These are phyloP conservation scores for Trifolium repens DNA, from an alignment of 306 rosid species.

Conservation along the genomic window DNA sequence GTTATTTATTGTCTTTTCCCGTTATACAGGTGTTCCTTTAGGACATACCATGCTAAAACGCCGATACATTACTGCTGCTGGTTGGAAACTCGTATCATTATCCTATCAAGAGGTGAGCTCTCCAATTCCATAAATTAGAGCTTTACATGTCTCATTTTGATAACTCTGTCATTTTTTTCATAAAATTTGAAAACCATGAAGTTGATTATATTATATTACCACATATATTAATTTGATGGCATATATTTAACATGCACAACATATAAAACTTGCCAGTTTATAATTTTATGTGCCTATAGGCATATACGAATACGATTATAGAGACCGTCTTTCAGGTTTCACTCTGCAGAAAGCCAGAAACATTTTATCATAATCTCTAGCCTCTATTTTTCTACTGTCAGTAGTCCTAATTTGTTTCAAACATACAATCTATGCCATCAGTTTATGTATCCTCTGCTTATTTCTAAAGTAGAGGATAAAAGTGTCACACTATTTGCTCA, in stretches of 20 bases:
- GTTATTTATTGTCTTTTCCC: conserved; percentile 30
- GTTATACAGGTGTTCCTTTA: conserved; percentile 70
- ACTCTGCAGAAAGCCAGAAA: background rate
- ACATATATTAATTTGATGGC: conserved; percentile 8
- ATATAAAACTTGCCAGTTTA: conserved; percentile 8
- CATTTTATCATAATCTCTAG: conserved; percentile 5
- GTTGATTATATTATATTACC: background rate
- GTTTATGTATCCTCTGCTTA: background rate
- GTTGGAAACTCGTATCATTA: conserved; percentile 80
- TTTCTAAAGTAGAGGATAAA: background rate
- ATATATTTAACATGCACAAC: background rate
- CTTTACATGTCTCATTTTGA: background rate
- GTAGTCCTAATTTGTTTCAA: background rate
- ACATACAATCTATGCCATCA: background rate
- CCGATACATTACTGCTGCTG: conserved; percentile 76
- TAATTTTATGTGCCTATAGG: conserved; percentile 21
- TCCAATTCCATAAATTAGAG: conserved; percentile 13
- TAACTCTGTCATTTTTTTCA: background rate
- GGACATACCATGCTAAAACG: conserved; percentile 88
- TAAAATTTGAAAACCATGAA: conserved; percentile 4
- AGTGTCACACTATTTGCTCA: conserved; percentile 1
- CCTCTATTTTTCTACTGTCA: conserved; percentile 32
- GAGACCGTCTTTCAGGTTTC: conserved; percentile 31
- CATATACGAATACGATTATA: background rate
- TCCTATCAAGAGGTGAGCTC: conserved; percentile 75